Evolutionary conservation across 768 basidiomycete species (phyloP).

Genomic region (Serendipita sp.): DNA sequence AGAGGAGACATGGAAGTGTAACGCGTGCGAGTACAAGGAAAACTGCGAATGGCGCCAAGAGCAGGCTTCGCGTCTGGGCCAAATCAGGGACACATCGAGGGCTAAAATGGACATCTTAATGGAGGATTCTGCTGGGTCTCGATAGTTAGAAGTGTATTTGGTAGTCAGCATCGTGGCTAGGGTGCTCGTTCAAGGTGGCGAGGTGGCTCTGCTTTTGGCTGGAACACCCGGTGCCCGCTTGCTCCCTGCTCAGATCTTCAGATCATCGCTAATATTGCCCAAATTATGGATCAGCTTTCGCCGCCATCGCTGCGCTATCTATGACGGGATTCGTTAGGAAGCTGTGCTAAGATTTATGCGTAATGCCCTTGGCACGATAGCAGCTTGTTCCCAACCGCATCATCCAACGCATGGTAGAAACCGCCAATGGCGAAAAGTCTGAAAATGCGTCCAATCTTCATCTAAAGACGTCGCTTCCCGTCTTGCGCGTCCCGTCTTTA

Average conservation of each 20-base stretch:
- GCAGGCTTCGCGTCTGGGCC: neutral
- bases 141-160: too few relatives aligned
- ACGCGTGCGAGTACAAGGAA: neutral
- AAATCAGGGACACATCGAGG: neutral
- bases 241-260: too few relatives aligned
- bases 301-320: too few relatives aligned
- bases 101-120: too few relatives aligned
- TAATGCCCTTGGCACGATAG: neutral
- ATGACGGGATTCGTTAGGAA: neutral
- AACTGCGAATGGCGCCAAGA: neutral
- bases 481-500: neutral
- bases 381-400: neutral
- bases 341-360: neutral
- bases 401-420: neutral
- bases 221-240: too few relatives aligned
- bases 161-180: too few relatives aligned
- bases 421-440: neutral
- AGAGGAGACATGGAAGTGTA: constrained; percentile 6
- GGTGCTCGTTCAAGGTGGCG: too few relatives aligned
- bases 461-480: neutral
- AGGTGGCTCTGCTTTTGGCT: too few relatives aligned
- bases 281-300: too few relatives aligned
- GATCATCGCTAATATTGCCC: too few relatives aligned
- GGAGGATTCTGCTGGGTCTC: too few relatives aligned
- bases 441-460: neutral